Conservation (phyloP, 768 basidiomycete genomes). For the Kwoniella sp. region DNA sequence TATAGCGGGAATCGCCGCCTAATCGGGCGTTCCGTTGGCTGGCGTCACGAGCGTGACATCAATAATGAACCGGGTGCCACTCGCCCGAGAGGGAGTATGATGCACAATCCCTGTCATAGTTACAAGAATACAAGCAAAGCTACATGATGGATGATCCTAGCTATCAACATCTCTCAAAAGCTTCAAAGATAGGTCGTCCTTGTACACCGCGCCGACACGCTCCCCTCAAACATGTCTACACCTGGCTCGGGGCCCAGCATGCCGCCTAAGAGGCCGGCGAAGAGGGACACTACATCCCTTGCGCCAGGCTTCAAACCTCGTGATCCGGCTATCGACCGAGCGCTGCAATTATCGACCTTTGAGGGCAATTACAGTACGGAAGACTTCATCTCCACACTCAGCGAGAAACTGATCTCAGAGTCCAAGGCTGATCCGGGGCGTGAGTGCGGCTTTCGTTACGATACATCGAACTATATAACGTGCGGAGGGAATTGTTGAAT, state of each 20-base stretch:
- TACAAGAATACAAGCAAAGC: too few relatives aligned
- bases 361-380: constrained; percentile 67
- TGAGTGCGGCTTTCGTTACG: constrained; percentile 56
- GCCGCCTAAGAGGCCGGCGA: constrained; percentile 26
- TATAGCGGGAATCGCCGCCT: too few relatives aligned
- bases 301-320: constrained; percentile 13
- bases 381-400: constrained; percentile 80
- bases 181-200: too few relatives aligned
- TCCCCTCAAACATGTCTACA: neutral
- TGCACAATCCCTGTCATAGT: too few relatives aligned
- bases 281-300: constrained; percentile 24
- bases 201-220: too few relatives aligned
- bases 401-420: constrained; percentile 81
- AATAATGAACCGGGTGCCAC: too few relatives aligned
- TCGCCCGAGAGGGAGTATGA: too few relatives aligned
- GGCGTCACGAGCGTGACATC: too few relatives aligned
- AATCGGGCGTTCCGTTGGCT: too few relatives aligned
- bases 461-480: neutral
- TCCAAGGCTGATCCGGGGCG: constrained; percentile 83
- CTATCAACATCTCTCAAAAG: too few relatives aligned
- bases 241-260: neutral
- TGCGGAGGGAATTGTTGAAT: too few relatives aligned
- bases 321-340: constrained; percentile 61
- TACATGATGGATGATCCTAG: too few relatives aligned
- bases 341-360: constrained; percentile 58